Conservation (phyloP, 2,329 filamentous ascomycete species). For the Neofusicoccum kwambonambiense region DNA sequence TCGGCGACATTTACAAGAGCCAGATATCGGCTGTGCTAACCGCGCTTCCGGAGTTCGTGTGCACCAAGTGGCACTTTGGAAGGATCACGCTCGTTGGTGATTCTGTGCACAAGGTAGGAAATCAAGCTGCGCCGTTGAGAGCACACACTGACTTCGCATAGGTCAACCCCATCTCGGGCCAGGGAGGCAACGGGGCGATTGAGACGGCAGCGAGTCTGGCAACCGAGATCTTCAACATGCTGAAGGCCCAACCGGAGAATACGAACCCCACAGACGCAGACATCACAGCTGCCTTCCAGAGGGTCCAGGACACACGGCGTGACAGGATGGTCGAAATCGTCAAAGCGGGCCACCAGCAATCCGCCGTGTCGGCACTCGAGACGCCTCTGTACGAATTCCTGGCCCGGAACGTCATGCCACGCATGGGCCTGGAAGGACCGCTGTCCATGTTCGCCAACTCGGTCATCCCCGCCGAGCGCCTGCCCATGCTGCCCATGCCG, state of each 20-base stretch:
- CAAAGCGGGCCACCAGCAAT: neutral
- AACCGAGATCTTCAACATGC: neutral
- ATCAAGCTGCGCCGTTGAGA: neutral
- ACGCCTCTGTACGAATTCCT: neutral
- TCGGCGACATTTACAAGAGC: constrained; percentile 36
- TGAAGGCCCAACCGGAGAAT: neutral
- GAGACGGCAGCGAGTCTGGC: constrained; percentile 23
- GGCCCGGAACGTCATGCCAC: constrained; percentile 11
- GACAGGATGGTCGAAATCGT: neutral
- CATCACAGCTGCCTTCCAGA: neutral
- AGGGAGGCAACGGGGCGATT: constrained; percentile 24
- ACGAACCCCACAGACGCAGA: neutral
- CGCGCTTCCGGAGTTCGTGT: constrained; percentile 38
- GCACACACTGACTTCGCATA: neutral
- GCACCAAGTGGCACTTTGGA: constrained; percentile 40
- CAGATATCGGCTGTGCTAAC: constrained; percentile 25
- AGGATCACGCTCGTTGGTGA: constrained; percentile 43
- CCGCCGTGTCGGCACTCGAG: neutral
- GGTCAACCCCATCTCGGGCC: constrained; percentile 23
- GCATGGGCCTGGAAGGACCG: neutral
- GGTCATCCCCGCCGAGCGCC: constrained; percentile 15
- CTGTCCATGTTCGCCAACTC: neutral
- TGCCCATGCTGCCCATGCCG: constrained; percentile 17
- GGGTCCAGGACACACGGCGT: neutral
- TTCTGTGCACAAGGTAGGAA: constrained; percentile 41